These are phyloP conservation scores for Chalaropsis thielavioides DNA, from an alignment of 2,329 filamentous ascomycete genomes.

Conservation along the genomic window DNA sequence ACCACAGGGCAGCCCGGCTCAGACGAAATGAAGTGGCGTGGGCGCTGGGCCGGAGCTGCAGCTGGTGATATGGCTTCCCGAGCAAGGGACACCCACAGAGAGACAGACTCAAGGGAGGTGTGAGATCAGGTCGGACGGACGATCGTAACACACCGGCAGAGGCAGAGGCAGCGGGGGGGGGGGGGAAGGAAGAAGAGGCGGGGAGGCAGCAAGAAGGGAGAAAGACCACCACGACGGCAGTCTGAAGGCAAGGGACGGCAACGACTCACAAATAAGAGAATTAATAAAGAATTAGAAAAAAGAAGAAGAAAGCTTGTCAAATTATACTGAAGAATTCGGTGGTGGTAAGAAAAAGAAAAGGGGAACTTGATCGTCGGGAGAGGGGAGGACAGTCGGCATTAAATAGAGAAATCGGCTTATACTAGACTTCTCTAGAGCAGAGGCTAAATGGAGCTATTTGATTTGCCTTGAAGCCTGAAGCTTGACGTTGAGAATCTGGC, in stretches of 20 bases:
- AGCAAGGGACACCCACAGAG: neutral
- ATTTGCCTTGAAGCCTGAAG: neutral
- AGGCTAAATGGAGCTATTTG: neutral
- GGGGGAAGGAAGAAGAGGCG: neutral
- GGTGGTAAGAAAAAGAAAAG: neutral
- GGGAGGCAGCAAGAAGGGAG: neutral
- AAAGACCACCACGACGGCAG: neutral
- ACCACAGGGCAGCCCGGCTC: neutral
- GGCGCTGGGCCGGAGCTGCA: neutral
- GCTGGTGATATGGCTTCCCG: neutral
- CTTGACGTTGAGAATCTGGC: neutral
- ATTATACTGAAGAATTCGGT: neutral
- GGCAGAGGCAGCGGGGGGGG: neutral
- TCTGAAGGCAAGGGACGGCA: neutral
- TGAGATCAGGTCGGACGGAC: neutral
- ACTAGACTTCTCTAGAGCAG: neutral
- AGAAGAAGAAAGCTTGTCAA: slow-evolving; percentile 8
- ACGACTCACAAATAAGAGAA: slow-evolving; percentile 1
- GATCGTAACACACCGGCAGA: neutral
- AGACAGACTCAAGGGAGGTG: neutral
- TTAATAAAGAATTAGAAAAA: slow-evolving; percentile 10
- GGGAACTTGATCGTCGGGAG: neutral
- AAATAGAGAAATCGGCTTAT: slow-evolving; percentile 3
- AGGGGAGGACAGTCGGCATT: slow-evolving; percentile 3
- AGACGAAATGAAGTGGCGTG: slow-evolving; percentile 2